A percentile compares a stretch with the other conserved stretches of the same genome.
These are phyloP conservation scores for Powellomyces hirtus DNA, from an alignment of 192 early-diverging fungal genomes.

Conservation along the genomic window DNA sequence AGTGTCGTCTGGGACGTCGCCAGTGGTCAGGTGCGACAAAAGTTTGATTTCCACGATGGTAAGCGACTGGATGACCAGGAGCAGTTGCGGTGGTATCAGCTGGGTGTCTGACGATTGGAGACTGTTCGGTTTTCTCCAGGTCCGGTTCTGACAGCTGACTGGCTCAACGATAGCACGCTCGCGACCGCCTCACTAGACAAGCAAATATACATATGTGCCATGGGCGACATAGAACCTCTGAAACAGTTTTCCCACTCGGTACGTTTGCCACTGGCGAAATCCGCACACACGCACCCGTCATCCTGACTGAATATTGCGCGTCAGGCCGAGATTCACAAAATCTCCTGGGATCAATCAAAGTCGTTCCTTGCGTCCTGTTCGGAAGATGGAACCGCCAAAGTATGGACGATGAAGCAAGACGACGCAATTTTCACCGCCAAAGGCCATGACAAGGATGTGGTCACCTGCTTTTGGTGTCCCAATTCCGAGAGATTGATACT, in stretches of 20 bases:
- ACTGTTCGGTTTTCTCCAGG: slow-evolving; percentile 12
- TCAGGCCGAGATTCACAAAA: slow-evolving; percentile 71
- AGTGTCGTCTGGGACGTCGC: slow-evolving; percentile 83
- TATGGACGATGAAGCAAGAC: slow-evolving; percentile 54
- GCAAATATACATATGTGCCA: slow-evolving; percentile 75
- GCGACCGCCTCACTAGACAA: slow-evolving; percentile 84
- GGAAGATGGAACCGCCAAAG: slow-evolving; percentile 73
- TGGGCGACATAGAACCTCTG: slow-evolving; percentile 68
- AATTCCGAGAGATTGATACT: no score
- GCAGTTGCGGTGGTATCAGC: not conserved
- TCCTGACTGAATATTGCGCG: not conserved
- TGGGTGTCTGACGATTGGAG: not conserved
- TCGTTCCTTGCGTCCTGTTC: slow-evolving; percentile 71
- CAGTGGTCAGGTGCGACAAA: slow-evolving; percentile 66
- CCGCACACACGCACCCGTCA: no score
- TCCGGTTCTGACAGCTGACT: slow-evolving; percentile 78
- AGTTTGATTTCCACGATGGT: slow-evolving; percentile 65
- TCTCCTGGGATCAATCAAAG: slow-evolving; percentile 71
- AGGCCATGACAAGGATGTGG: slow-evolving; percentile 76
- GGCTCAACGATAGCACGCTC: slow-evolving; percentile 89
- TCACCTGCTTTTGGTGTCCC: slow-evolving; percentile 81
- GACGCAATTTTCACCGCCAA: slow-evolving; percentile 51
- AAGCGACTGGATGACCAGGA: slow-evolving; percentile 7
- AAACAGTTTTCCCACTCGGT: slow-evolving; percentile 76
- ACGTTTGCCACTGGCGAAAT: slow-evolving; percentile 13